phyloP scores from a whole-genome alignment of 306 rosid species.

The Trifolium pratense region DNA sequence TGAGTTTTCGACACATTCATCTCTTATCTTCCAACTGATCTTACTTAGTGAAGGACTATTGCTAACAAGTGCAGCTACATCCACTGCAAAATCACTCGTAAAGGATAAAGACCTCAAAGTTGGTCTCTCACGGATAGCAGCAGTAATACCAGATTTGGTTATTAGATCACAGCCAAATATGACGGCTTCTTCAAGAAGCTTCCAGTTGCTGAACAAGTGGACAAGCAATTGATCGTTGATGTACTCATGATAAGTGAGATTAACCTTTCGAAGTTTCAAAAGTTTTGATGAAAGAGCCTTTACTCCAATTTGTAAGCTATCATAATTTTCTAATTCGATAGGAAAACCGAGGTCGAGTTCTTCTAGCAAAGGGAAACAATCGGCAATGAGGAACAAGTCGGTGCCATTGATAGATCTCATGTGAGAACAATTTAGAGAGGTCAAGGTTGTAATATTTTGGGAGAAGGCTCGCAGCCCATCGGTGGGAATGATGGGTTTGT shows the following conservation, averaged over 20 bases:
- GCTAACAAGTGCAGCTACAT: constrained; percentile 49
- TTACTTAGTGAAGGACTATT: constrained; percentile 56
- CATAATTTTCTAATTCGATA: no score
- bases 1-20: constrained; percentile 3
- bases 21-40: constrained; percentile 53
- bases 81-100: background rate
- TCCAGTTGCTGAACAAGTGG: no score
- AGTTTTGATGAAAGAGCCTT: no score
- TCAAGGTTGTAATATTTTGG: constrained; percentile 4
- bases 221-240: no score
- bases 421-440: no score
- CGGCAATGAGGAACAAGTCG: constrained; percentile 47
- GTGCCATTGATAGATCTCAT: constrained; percentile 15
- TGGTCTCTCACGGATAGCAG: no score
- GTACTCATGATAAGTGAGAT: no score
- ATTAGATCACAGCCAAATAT: no score
- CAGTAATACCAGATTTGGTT: no score
- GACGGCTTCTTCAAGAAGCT: no score
- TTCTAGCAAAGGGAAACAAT: constrained; percentile 55
- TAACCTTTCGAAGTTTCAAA: no score
- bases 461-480: constrained; percentile 46
- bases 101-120: constrained; percentile 48
- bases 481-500: constrained; percentile 41
- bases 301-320: no score
- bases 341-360: constrained; percentile 44